phyloP scores from a whole-genome alignment of 208 protist genomes.

The Leishmania guyanensis region DNA sequence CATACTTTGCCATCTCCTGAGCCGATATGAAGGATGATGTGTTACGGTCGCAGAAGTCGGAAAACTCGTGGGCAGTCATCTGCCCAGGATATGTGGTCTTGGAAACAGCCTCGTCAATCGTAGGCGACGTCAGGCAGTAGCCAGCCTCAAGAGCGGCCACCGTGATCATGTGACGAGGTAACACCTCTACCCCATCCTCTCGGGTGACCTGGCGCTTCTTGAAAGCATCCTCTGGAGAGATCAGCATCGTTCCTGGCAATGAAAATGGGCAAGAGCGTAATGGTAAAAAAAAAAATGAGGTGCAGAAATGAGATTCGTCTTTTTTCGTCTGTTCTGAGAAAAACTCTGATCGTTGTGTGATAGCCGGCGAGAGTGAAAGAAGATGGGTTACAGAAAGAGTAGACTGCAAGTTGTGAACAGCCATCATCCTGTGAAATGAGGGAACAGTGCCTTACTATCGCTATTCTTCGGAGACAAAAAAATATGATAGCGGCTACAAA shows the following conservation, averaged over 20 bases:
- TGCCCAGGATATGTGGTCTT: constrained; percentile 60
- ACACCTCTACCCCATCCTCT: constrained; percentile 66
- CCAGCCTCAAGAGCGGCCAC: constrained; percentile 84
- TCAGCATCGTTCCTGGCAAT: constrained; percentile 44
- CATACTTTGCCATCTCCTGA: constrained; percentile 66
- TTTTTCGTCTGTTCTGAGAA: not conserved
- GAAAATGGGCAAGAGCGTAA: constrained; percentile 1
- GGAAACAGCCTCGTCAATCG: constrained; percentile 57
- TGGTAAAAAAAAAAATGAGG: not conserved
- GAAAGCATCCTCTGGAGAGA: constrained; percentile 67
- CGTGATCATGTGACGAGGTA: constrained; percentile 61
- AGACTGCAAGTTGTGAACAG: not conserved
- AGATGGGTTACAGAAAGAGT: not conserved
- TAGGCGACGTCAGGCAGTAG: constrained; percentile 61
- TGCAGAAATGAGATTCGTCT: not conserved
- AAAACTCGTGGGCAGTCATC: constrained; percentile 79
- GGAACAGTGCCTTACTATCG: not conserved
- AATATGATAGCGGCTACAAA: not conserved
- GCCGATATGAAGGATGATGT: constrained; percentile 45
- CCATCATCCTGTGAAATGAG: not conserved
- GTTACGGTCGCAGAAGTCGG: constrained; percentile 66
- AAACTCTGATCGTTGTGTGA: not conserved
- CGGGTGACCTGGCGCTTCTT: constrained; percentile 64
- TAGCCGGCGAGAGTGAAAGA: not conserved
- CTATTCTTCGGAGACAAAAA: not conserved